phyloP scores from a whole-genome alignment of 768 basidiomycete genomes.

The Sarcodon aspratus region DNA sequence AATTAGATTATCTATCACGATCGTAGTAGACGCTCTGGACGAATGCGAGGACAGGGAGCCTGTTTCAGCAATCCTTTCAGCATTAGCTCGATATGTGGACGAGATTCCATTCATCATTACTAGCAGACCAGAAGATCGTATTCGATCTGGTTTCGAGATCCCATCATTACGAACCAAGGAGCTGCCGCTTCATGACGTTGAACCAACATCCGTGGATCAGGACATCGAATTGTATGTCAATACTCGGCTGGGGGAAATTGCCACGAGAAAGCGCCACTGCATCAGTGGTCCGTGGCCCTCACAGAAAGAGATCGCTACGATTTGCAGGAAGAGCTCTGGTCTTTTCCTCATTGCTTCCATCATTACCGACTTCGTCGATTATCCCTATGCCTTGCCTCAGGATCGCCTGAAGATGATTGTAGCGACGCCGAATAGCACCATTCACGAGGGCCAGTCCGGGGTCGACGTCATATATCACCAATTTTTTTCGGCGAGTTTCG shows the following conservation, averaged over 20 bases:
- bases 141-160: neutral
- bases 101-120: neutral
- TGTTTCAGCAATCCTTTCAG: neutral
- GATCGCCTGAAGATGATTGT: too few relatives aligned
- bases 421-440: too few relatives aligned
- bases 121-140: neutral
- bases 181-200: neutral
- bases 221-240: neutral
- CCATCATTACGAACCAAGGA: too few relatives aligned
- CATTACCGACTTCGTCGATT: too few relatives aligned
- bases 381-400: too few relatives aligned
- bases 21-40: constrained; percentile 26
- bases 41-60: constrained; percentile 13
- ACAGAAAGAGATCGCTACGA: too few relatives aligned
- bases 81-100: neutral
- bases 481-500: neutral
- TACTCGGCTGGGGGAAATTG: neutral
- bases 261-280: too few relatives aligned
- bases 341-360: too few relatives aligned
- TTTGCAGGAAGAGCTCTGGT: too few relatives aligned
- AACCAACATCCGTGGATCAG: neutral
- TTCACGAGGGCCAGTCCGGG: neutral
- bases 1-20: constrained; percentile 6
- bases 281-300: too few relatives aligned
- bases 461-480: neutral